Evolutionary conservation across 2,329 filamentous ascomycete genomes (phyloP).

Genomic region (Botryotinia calthae): DNA sequence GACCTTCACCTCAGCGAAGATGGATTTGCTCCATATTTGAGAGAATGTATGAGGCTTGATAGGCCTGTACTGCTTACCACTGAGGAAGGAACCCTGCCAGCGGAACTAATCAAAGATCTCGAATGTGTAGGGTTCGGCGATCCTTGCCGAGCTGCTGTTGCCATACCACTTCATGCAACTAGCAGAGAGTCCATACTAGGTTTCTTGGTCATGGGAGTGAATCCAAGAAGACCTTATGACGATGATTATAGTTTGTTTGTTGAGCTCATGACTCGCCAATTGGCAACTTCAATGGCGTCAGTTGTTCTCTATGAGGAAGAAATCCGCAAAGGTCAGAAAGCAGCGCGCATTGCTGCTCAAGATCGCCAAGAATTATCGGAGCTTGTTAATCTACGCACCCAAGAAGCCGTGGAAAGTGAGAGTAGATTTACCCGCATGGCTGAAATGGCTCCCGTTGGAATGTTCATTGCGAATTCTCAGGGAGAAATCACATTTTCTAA

Average conservation of each 20-base stretch:
- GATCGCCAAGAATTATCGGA: slow-evolving; percentile 76
- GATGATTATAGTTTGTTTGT: slow-evolving; percentile 78
- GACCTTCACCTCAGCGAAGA: slow-evolving; percentile 68
- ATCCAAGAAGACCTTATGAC: slow-evolving; percentile 75
- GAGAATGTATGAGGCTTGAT: slow-evolving; percentile 69
- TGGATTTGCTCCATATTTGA: slow-evolving; percentile 73
- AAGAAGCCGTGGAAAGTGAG: slow-evolving; percentile 65
- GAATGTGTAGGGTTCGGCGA: slow-evolving; percentile 70
- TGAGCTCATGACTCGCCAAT: slow-evolving; percentile 69
- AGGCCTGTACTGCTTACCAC: slow-evolving; percentile 65
- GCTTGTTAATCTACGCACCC: slow-evolving; percentile 64
- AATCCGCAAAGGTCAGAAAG: slow-evolving; percentile 69
- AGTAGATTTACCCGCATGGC: slow-evolving; percentile 66
- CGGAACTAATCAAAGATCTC: slow-evolving; percentile 62
- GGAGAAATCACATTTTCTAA: slow-evolving; percentile 78
- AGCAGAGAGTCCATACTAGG: slow-evolving; percentile 69
- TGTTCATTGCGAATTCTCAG: slow-evolving; percentile 74
- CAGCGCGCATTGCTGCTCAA: slow-evolving; percentile 70
- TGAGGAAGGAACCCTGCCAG: slow-evolving; percentile 64
- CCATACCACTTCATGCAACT: slow-evolving; percentile 77
- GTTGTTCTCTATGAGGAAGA: slow-evolving; percentile 83
- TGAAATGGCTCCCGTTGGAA: slow-evolving; percentile 46
- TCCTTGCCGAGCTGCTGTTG: slow-evolving; percentile 65
- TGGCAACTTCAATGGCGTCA: slow-evolving; percentile 76
- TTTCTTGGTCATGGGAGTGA: slow-evolving; percentile 75